Base-by-base conservation (phyloP, 257 asterid species). In the Solanum bulbocastanum region DNA sequence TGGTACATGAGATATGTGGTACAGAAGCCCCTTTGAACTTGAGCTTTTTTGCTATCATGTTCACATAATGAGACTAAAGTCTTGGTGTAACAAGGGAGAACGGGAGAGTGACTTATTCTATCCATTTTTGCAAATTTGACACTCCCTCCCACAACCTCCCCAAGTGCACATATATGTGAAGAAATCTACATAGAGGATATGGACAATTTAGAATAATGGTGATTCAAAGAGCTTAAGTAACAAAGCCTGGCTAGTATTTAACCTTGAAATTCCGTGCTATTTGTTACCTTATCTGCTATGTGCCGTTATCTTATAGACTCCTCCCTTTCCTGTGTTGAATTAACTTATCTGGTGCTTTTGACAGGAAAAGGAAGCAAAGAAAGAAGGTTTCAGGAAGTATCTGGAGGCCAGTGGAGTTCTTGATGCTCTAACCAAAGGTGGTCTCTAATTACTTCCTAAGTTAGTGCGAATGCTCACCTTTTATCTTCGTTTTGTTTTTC, bases 321-420 rank as follows among this genome's bases (percentile, higher is more conserved):
- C 40, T 30, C 86, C 27, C 2, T 49, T 82, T 82, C 44, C 69
- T 5, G 44, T 11, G 13, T 20, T 49, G 22, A 82, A 18, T 82
- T 88, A 6, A 58, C 74, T 86, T 46, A 65, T 46, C 23, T 86
- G 49, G 86, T 73, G 44, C 32, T 56, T 87, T 87, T 44, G 46
- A 33, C 92, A 95, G 99, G 99, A 94, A 90, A 96, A 95, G 93
- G 98, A 96, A 93, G 96, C 96, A 20, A 96, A 96, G 93, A 96
- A 96, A 92, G 98, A 96, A 92, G 98, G 97, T 86, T 96, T 95
- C 88, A 93, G 99, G 87, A 96, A 94, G 92, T 95, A 96, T 90
- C 88, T 97, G 86, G 98, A 95, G 90, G 93, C 98, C 30, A 91
- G 93, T 92, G 99, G 99, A 87, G 98, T 93, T 89, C 95, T 95